Base-by-base conservation (phyloP, 192 early-diverging fungal genomes). In the Blastocladiella britannica region DNA sequence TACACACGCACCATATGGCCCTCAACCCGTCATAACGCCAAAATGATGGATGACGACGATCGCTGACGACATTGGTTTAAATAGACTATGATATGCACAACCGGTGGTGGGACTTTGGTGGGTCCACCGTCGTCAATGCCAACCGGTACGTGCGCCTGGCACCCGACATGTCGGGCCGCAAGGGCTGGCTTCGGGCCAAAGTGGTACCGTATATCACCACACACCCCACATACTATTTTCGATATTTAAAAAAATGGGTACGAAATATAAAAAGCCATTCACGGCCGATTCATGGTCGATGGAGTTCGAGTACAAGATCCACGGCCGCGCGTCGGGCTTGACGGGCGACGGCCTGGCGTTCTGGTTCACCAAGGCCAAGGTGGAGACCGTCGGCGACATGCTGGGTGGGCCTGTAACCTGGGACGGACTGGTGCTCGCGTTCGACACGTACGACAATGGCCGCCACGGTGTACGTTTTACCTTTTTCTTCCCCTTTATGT, bases 301-400 rank as follows among this genome's bases (percentile, higher is more conserved):
- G 12, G 93, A 97, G 63, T 88, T 99, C 67, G 86, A 93, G 67
- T 93, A 95, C 71, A 81, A 82, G 57, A 81, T 99, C 8, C 72
- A 76, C 53, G 86, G 89, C 55, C 70, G 76, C 55, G 75, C 80
- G 55, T 68, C 78, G 18, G 76, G 75, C 51, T 70, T 99, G 55
- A 86, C 73, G 62, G 95, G 95, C 26, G 95, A 99, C 63, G 95
- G 95, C 6, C 86, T 99, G 68, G 95, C 91, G 22, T 80, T 99
- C 57, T 99, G 90, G 87, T 79, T 84, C 58, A 85, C 91, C 22
- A 76, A 77, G 58, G 80, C 93, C 43, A 73, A 83, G 37, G 70
- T 65, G 18, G 63, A 60, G 4, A 52, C 65, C 9, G n/a, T 47
- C 43, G 93, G 93, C 0, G 82, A 86, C 27, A 90, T 94, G 51